Conservation (phyloP, 768 basidiomycete genomes). For the Russula brevipes region DNA sequence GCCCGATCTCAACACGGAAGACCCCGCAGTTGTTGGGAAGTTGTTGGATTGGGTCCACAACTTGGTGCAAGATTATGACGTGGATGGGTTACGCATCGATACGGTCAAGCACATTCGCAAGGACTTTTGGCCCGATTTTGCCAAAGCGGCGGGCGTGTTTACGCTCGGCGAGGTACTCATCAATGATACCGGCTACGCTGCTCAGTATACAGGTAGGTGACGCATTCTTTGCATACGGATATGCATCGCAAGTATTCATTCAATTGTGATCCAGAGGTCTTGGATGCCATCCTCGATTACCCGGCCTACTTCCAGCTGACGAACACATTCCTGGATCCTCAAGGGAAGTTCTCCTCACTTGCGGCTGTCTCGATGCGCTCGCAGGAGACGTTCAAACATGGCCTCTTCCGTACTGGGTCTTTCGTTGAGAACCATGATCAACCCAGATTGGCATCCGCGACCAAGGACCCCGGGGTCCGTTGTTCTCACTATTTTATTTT, state of each 20-base stretch:
- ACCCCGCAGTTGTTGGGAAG: constrained; percentile 38
- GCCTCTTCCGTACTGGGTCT: constrained; percentile 39
- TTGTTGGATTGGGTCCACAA: constrained; percentile 46
- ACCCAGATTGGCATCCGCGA: constrained; percentile 42
- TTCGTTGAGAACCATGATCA: constrained; percentile 56
- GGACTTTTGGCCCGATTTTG: constrained; percentile 52
- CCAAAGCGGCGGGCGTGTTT: constrained; percentile 44
- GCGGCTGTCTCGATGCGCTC: constrained; percentile 29
- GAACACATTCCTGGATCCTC: constrained; percentile 36
- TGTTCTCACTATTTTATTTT: not conserved
- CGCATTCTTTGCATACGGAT: not conserved
- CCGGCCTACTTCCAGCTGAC: constrained; percentile 44
- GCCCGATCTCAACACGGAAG: constrained; percentile 54
- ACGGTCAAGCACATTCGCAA: constrained; percentile 53
- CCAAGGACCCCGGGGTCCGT: constrained; percentile 40
- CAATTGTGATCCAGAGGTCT: constrained; percentile 31
- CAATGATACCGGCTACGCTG: constrained; percentile 38
- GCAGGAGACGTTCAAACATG: constrained; percentile 38
- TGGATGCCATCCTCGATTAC: constrained; percentile 46
- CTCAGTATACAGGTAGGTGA: constrained; percentile 39
- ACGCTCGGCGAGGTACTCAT: constrained; percentile 53
- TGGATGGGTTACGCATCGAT: constrained; percentile 56
- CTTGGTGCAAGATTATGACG: constrained; percentile 43
- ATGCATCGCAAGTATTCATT: not conserved
- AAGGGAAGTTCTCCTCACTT: constrained; percentile 34